A percentile compares a stretch with the other conserved stretches of the same genome.
phyloP scores from a whole-genome alignment of 1,139 yeast genomes.

The Diutina sp. region DNA sequence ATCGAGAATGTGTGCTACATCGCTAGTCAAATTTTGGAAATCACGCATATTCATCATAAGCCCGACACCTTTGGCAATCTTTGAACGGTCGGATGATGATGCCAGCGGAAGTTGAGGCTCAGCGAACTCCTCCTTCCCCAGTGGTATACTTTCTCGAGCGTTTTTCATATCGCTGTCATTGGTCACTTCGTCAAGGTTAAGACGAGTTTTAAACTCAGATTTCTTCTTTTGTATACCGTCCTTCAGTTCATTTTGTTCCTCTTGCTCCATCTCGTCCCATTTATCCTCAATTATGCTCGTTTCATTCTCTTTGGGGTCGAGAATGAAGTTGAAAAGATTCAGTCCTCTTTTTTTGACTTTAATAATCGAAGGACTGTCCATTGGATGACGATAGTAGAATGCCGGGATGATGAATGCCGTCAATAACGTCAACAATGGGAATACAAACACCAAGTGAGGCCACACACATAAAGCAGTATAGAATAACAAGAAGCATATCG shows the following conservation, averaged over 20 bases:
- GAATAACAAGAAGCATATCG: slow-evolving; percentile 36
- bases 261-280: slow-evolving; percentile 7
- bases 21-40: slow-evolving; percentile 49
- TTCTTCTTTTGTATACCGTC: neutral
- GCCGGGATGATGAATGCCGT: slow-evolving; percentile 60
- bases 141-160: neutral
- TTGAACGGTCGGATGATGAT: neutral
- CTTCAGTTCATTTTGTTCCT: slow-evolving; percentile 3
- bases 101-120: neutral
- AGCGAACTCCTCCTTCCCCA: neutral
- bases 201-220: neutral
- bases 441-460: slow-evolving; percentile 55
- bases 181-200: neutral
- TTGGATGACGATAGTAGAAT: slow-evolving; percentile 59
- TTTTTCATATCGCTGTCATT: neutral
- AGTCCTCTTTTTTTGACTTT: slow-evolving; percentile 41
- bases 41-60: slow-evolving; percentile 45
- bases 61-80: neutral
- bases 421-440: slow-evolving; percentile 48
- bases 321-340: slow-evolving; percentile 36
- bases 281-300: slow-evolving; percentile 13
- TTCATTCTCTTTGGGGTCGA: slow-evolving; percentile 23
- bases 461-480: slow-evolving; percentile 52
- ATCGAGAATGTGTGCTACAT: slow-evolving; percentile 38
- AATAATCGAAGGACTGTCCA: slow-evolving; percentile 29